Evolutionary conservation across 2,329 filamentous ascomycete species (phyloP).

Genomic region (Lachnellula cervina): DNA sequence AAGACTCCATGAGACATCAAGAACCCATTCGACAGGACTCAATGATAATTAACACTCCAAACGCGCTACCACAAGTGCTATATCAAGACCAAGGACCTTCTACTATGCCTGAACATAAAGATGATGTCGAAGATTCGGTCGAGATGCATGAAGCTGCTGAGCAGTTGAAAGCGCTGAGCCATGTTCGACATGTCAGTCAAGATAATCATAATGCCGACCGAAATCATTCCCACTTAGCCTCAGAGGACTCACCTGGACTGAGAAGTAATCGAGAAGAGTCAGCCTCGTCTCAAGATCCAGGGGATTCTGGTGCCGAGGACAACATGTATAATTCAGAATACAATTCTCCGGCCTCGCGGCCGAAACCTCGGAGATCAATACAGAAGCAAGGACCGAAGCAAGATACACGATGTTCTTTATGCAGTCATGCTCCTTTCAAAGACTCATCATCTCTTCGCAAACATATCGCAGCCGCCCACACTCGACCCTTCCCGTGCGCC

Average conservation of each 20-base stretch:
- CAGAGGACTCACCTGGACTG: constrained; percentile 29
- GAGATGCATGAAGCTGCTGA: constrained; percentile 67
- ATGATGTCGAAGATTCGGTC: constrained; percentile 57
- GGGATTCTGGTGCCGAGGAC: constrained; percentile 40
- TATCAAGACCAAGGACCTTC: constrained; percentile 24
- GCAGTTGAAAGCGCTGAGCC: constrained; percentile 60
- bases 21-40: constrained; percentile 23
- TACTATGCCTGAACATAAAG: constrained; percentile 34
- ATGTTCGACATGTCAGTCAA: constrained; percentile 53
- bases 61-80: constrained; percentile 21
- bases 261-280: constrained; percentile 38
- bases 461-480: constrained; percentile 64
- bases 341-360: constrained; percentile 29
- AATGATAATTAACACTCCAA: constrained; percentile 25
- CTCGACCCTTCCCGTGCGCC: constrained; percentile 75
- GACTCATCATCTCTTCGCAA: constrained; percentile 62
- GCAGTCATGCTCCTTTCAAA: constrained; percentile 61
- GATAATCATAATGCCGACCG: constrained; percentile 34
- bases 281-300: constrained; percentile 35
- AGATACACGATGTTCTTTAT: constrained; percentile 57
- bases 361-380: constrained; percentile 30
- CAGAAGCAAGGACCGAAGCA: constrained; percentile 44
- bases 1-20: constrained; percentile 18
- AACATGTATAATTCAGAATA: constrained; percentile 32
- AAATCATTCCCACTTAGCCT: constrained; percentile 30